phyloP scores from a whole-genome alignment of 345 rosid species.

The Streptanthus diversifolius region DNA sequence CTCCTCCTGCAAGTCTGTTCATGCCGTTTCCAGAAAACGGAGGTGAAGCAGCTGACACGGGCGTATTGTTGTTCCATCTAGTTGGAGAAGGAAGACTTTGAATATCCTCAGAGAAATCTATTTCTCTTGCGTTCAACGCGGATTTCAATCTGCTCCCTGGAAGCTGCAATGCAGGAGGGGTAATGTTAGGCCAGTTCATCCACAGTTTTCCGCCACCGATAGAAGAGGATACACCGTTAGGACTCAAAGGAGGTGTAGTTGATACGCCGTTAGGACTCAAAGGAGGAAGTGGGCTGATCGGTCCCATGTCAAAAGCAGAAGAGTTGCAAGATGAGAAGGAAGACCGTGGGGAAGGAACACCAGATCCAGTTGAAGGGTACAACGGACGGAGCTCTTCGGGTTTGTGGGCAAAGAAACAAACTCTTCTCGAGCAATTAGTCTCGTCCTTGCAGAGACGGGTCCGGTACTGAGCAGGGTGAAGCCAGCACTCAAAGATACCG shows the following conservation, averaged over 20 bases:
- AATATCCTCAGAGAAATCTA: constrained; percentile 57
- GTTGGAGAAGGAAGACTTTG: constrained; percentile 54
- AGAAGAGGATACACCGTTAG: constrained; percentile 59
- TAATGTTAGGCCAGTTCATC: constrained; percentile 46
- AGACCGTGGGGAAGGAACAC: constrained; percentile 75
- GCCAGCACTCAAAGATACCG: constrained; percentile 94
- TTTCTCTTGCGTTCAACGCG: constrained; percentile 57
- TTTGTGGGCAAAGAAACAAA: constrained; percentile 95
- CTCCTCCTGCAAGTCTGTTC: constrained; percentile 47
- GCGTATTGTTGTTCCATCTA: constrained; percentile 51
- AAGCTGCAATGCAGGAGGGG: constrained; percentile 70
- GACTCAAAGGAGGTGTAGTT: constrained; percentile 67
- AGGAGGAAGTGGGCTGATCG: constrained; percentile 53
- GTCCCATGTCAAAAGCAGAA: constrained; percentile 53
- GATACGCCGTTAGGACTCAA: constrained; percentile 45
- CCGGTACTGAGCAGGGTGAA: constrained; percentile 94
- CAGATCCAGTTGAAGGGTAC: constrained; percentile 83
- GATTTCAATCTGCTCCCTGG: constrained; percentile 76
- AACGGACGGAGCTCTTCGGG: constrained; percentile 81
- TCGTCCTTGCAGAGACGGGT: constrained; percentile 89
- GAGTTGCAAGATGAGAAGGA: constrained; percentile 45
- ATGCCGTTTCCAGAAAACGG: constrained; percentile 43
- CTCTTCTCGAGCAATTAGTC: constrained; percentile 64
- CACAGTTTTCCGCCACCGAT: constrained; percentile 43
- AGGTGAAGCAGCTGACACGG: constrained; percentile 44